These are phyloP conservation scores for Ampelocalamus luodianensis DNA, from an alignment of 176 grass and related monocot species.

Conservation along the genomic window DNA sequence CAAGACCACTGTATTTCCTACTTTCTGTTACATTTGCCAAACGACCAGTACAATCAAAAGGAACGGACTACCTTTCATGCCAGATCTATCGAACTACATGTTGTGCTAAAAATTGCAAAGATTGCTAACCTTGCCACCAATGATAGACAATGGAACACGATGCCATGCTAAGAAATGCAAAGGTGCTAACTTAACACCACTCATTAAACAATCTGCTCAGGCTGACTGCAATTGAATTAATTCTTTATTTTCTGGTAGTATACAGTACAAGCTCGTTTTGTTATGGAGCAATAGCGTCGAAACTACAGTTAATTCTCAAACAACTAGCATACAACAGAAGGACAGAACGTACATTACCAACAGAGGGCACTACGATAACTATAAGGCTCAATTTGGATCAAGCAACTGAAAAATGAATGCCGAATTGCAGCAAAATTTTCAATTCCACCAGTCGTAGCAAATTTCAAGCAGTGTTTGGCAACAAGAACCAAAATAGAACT, in stretches of 20 bases:
- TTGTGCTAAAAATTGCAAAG: not conserved
- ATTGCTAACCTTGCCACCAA: not conserved
- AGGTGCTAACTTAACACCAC: not conserved
- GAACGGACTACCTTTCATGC: not conserved
- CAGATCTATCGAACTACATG: not conserved
- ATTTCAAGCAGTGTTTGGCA: not conserved
- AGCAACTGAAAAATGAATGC: slow-evolving; percentile 7
- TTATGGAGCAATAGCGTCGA: not conserved
- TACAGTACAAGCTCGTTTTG: not conserved
- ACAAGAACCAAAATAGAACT: not conserved
- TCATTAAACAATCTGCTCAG: not conserved
- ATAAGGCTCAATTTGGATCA: not conserved
- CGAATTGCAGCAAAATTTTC: not conserved
- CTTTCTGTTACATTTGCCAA: slow-evolving; percentile 7
- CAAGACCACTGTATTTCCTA: not conserved
- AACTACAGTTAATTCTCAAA: not conserved
- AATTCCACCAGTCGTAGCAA: not conserved
- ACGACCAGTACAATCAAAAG: not conserved
- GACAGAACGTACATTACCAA: not conserved
- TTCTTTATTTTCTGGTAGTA: not conserved
- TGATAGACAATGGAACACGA: not conserved
- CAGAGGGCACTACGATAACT: not conserved
- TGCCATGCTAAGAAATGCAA: slow-evolving; percentile 6
- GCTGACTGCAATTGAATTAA: not conserved
- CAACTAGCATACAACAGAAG: not conserved